Evolutionary conservation across 129 eudicot species (phyloP), one percentile per base, ranked within the genome.

Genomic region (Saussurea involucrata): DNA sequence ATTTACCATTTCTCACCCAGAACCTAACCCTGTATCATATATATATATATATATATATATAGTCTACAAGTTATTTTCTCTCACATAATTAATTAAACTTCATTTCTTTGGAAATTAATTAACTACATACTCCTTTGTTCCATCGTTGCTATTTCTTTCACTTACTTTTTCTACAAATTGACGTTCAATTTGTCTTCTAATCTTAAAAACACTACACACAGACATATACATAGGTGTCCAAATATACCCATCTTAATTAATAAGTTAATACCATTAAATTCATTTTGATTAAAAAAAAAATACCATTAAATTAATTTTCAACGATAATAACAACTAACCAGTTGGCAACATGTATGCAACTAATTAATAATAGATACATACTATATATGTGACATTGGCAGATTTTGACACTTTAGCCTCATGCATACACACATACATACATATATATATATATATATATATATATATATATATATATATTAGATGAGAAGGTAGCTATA

Each of bases 161-260:
- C 73, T 68, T 8, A 67, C 78, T 80, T 84, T 82, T 72, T 53
- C 46, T 29, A 69, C 75, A 76, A 82, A 86, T 82, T 77, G 94
- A 86, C 85, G 72, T 70, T 84, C 31, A 63, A 22, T 63, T 75
- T 72, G 61, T 53, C 20, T 17, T 53, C 2, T 53, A 53, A 53
- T n/a, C 58, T 46, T 13, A 46, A 46, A 46, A 46, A 46, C 7
- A 46, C 58, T 15, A 46, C 58, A 44, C 15, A 5, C 18, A 49
- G 17, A 53, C 18, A 49, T 37, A 37, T 27, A 27, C 20, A 53
- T 53, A 53, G 22, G 22, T 53, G 61, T 53, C 61, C 22, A 17
- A 53, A 18, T 53, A n/a, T 53, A 53, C 61, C 5, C 18, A n/a
- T 53, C 61, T 53, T 53, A 53, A 53, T 13, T 44, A 42, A 42